Evolutionary conservation across 208 protist genomes (phyloP).

Genomic region (Perkinsela sp.): DNA sequence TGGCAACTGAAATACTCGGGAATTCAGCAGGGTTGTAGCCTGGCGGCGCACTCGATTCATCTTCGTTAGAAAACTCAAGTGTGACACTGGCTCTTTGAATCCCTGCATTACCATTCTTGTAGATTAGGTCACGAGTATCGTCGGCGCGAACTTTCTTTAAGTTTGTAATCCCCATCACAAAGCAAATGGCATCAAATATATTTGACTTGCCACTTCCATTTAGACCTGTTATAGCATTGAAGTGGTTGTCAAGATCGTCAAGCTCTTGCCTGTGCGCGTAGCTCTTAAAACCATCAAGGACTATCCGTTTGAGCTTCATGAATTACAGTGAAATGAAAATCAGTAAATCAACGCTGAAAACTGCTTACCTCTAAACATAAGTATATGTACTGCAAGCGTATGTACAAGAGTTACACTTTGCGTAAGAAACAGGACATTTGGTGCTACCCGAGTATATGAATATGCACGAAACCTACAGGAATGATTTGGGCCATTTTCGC

Average conservation of each 20-base stretch:
- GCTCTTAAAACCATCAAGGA: slow-evolving; percentile 99
- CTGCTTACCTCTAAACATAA: no score
- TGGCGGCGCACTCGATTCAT: slow-evolving; percentile 68
- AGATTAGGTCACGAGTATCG: slow-evolving; percentile 92
- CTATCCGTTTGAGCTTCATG: slow-evolving; percentile 96
- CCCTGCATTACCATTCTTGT: slow-evolving; percentile 95
- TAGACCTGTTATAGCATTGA: slow-evolving; percentile 98
- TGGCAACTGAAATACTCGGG: slow-evolving; percentile 82
- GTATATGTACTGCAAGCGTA: no score
- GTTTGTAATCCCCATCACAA: slow-evolving; percentile 98
- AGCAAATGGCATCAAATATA: slow-evolving; percentile 99
- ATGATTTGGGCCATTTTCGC: no score
- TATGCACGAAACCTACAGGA: no score
- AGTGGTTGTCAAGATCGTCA: slow-evolving; percentile 79
- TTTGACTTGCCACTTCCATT: slow-evolving; percentile 99
- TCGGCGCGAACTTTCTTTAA: slow-evolving; percentile 82
- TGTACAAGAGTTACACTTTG: neutral
- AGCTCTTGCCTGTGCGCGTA: slow-evolving; percentile 89
- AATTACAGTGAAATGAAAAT: no score
- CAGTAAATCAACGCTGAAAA: no score
- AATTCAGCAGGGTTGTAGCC: slow-evolving; percentile 86
- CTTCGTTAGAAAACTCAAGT: slow-evolving; percentile 93
- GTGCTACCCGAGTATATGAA: no score
- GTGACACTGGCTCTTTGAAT: slow-evolving; percentile 96
- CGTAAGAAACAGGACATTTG: neutral